phyloP scores from a whole-genome alignment of 1,284 basidiomycete species.

The Pisolithus thermaeus region DNA sequence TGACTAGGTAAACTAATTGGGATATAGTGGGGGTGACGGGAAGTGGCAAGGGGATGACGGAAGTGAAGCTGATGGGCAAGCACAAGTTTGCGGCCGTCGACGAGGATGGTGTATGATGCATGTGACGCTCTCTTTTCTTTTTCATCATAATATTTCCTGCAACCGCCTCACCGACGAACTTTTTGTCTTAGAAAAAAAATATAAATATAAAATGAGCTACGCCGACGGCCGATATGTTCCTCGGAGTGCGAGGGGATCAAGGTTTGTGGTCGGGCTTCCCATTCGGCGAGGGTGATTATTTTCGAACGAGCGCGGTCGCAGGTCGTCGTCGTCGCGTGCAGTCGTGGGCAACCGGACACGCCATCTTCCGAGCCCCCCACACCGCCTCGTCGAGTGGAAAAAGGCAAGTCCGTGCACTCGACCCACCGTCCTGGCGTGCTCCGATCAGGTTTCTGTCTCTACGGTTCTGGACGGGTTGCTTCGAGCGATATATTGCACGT shows the following conservation, averaged over 20 bases:
- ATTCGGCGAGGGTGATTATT: not conserved
- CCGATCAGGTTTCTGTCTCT: not conserved
- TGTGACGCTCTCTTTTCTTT: constrained; percentile 18
- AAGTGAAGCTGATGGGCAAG: constrained; percentile 65
- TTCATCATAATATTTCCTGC: constrained; percentile 10
- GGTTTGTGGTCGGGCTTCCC: not conserved
- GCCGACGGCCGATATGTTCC: not conserved
- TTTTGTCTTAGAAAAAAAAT: constrained; percentile 4
- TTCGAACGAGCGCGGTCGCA: not conserved
- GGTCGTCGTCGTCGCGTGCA: not conserved
- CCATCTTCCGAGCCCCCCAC: not conserved
- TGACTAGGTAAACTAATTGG: constrained; percentile 20
- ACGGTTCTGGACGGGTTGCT: not conserved
- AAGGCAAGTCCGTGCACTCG: not conserved
- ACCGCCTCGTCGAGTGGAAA: not conserved
- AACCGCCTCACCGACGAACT: constrained; percentile 18
- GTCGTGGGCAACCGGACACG: not conserved
- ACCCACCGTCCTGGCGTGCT: not conserved
- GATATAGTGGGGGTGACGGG: constrained; percentile 86
- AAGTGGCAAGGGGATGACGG: constrained; percentile 90
- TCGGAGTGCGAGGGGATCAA: not conserved
- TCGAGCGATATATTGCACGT: not conserved
- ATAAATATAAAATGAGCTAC: not conserved
- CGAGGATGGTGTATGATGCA: constrained; percentile 30
- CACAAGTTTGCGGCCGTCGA: constrained; percentile 69